Evolutionary conservation across 306 rosid species (phyloP), one percentile per base, ranked within the genome.

Genomic region (Malus fusca): DNA sequence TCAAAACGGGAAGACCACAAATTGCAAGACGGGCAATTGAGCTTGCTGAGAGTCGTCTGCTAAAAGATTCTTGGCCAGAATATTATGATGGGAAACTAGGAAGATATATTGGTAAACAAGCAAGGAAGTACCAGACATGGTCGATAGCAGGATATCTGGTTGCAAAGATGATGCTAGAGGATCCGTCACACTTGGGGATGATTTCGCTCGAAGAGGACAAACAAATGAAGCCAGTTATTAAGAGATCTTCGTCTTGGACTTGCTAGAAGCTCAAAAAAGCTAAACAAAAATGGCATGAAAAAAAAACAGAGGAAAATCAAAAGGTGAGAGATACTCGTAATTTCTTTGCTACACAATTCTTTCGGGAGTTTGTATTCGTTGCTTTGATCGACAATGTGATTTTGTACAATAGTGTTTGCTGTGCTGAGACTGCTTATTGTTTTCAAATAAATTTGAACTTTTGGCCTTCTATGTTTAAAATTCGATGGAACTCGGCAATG

Each of bases 151-250:
- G 96, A 71, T 92, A 92, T 82, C 79, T 92, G 73, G 97, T 92
- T 67, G 97, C 97, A 28, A 92, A 92, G 86, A 92, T 92, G 97
- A 75, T 92, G 97, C 89, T 92, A 66, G 97, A 92, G 84, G 97
- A 92, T 75, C 97, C 97, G 6, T 92, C 97, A 0, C 97, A 92
- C 77, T 75, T 88, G 86, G 97, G 97, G 22, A 92, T 92, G 97
- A 90, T 92, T 75, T 88, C 97, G 30, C 91, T 90, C 26, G 97
- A 92, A 90, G 97, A 92, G 82, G 97, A 88, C 86, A 92, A 86
- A 82, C 96, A 87, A 76, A 92, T 90, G 97, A 92, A 92, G 81
- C 97, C 96, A 23, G 78, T 85, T 74, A 77, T 92, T 78, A 90
- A 76, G 85, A 87, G 97, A 88, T 92, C 96, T 3, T 81, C 93